Base-by-base conservation (phyloP, 345 rosid species). In the Angophora floribunda region DNA sequence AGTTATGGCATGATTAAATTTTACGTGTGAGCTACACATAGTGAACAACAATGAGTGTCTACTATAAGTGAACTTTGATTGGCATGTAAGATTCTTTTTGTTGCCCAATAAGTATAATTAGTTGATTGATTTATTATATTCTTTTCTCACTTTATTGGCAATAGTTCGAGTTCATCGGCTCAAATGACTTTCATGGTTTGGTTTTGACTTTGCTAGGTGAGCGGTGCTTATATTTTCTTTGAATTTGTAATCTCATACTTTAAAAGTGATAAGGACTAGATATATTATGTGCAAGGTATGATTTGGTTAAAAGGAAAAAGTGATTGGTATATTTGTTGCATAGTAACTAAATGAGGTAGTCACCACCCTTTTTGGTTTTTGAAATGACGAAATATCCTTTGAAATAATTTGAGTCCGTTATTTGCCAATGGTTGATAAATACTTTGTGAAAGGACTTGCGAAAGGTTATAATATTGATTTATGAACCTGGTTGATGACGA, bases 21-120 rank as follows among this genome's bases (percentile, higher is more conserved):
- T 63, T 63, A 3, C 4, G 0, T 6, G 36, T 15, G 0, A 28
- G 36, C 2, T 13, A 28, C 1, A 0, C 14, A 6, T 63, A 63
- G 36, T 15, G 5, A 28, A 63, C 19, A n/a, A 13, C 19, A 63
- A 63, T 28, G 17, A 63, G 75, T 63, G 19, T 63, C 75, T n/a
- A 63, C 36, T 3, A n/a, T 63, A 13, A 8, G 13, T 7, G 9
- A 61, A 63, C 36, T 63, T 63, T 63, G 36, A 3, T 63, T 28
- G 32, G 75, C 13, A 2, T 14, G 16, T 13, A n/a, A 9, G 36
- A 13, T 1, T 63, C 36, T 63, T 63, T 63, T 63, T 13, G 15
- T 63, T 7, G 30, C 36, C 36, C 36, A 13, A 13, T n/a, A 13
- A 13, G 5, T n/a, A 63, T 63, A 63, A 17, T n/a, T 5, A 28